Evolutionary conservation across 1,284 basidiomycete species (phyloP).

Genomic region (Sanghuangporus weigelae): DNA sequence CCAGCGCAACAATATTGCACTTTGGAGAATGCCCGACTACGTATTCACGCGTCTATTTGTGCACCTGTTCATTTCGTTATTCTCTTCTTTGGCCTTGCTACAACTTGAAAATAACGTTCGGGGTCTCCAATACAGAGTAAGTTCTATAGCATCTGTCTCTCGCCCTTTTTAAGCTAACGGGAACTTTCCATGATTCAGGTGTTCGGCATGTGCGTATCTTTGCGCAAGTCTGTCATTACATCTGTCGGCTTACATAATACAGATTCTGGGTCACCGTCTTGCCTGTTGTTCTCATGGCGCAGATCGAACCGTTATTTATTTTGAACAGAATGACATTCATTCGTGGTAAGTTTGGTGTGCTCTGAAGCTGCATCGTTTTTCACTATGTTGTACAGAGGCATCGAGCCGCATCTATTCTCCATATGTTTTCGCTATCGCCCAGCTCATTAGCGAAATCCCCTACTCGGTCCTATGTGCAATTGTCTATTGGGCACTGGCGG

Average conservation of each 20-base stretch:
- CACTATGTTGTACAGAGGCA: conserved; percentile 38
- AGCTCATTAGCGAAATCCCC: conserved; percentile 79
- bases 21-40: conserved; percentile 84
- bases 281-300: conserved; percentile 75
- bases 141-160: not conserved
- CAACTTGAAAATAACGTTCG: conserved; percentile 63
- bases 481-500: conserved; percentile 77
- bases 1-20: conserved; percentile 65
- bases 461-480: conserved; percentile 70
- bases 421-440: conserved; percentile 78
- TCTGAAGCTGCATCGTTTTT: not conserved
- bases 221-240: not conserved
- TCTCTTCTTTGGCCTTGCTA: conserved; percentile 82
- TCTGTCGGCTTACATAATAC: not conserved
- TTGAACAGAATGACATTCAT: conserved; percentile 55
- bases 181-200: conserved; percentile 25
- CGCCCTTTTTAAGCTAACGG: not conserved
- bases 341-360: conserved; percentile 35
- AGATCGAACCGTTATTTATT: conserved; percentile 86
- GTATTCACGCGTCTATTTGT: conserved; percentile 80
- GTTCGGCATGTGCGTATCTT: conserved; percentile 59
- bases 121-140: conserved; percentile 73
- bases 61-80: conserved; percentile 71
- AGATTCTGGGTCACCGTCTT: conserved; percentile 71
- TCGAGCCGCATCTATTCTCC: conserved; percentile 77